Evolutionary conservation across 495 filamentous ascomycete genomes (phyloP).

Genomic region (Neurospora sp.): DNA sequence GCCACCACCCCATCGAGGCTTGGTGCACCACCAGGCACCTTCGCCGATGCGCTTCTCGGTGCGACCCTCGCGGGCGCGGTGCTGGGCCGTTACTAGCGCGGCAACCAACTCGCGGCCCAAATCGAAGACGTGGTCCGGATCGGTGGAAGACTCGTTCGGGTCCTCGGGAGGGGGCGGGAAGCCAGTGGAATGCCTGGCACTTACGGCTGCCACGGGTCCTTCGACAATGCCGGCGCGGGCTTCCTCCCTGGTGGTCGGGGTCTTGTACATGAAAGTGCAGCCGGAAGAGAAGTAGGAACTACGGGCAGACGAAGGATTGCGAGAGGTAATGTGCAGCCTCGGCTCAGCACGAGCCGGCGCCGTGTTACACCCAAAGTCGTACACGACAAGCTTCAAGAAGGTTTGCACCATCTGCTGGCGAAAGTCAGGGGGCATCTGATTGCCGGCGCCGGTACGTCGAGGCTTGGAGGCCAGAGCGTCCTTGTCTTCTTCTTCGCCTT

Average conservation of each 20-base stretch:
- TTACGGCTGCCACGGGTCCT: slow-evolving; percentile 62
- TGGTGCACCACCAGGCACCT: slow-evolving; percentile 70
- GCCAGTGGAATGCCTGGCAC: slow-evolving; percentile 41
- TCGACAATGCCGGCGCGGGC: slow-evolving; percentile 66
- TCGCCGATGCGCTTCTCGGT: slow-evolving; percentile 58
- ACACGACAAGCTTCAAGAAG: slow-evolving; percentile 69
- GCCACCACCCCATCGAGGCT: slow-evolving; percentile 67
- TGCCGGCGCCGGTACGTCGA: slow-evolving; percentile 49
- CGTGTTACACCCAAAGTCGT: slow-evolving; percentile 70
- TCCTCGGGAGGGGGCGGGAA: slow-evolving; percentile 22
- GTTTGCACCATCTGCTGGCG: slow-evolving; percentile 59
- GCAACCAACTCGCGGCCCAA: slow-evolving; percentile 63
- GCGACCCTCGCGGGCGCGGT: slow-evolving; percentile 62
- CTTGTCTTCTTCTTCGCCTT: slow-evolving; percentile 4
- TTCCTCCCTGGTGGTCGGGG: slow-evolving; percentile 54
- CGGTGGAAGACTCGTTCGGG: slow-evolving; percentile 1
- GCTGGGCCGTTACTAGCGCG: slow-evolving; percentile 70
- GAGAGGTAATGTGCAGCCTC: slow-evolving; percentile 44
- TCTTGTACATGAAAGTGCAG: slow-evolving; percentile 52
- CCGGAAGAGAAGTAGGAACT: slow-evolving; percentile 43
- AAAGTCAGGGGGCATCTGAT: slow-evolving; percentile 65
- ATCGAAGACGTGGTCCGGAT: slow-evolving; percentile 50
- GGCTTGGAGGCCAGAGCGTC: slow-evolving; percentile 9
- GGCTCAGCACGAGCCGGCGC: slow-evolving; percentile 52
- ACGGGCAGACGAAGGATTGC: slow-evolving; percentile 10